phyloP scores from a whole-genome alignment of 768 basidiomycete genomes.

The Zangia roseola region DNA sequence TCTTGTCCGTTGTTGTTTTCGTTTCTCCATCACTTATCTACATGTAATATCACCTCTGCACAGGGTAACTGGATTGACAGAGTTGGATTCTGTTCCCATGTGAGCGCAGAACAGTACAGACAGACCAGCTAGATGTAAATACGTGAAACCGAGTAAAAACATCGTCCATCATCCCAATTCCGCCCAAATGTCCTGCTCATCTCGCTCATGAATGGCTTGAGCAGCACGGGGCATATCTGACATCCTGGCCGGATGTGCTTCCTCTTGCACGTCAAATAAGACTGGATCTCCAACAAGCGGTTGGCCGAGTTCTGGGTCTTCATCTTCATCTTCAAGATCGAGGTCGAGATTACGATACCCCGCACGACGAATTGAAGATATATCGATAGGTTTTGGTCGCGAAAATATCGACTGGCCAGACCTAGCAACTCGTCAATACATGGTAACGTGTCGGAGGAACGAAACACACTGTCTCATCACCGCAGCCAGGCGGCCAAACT shows the following conservation, averaged over 20 bases:
- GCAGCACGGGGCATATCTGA: constrained; percentile 62
- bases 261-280: constrained; percentile 60
- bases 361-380: constrained; percentile 64
- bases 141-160: not conserved
- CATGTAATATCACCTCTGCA: constrained; percentile 20
- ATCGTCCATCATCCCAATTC: constrained; percentile 43
- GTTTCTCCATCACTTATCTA: constrained; percentile 21
- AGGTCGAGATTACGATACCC: constrained; percentile 65
- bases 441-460: not conserved
- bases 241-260: constrained; percentile 29
- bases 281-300: constrained; percentile 61
- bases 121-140: not conserved
- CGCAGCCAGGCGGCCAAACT: constrained; percentile 87
- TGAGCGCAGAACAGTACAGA: not conserved
- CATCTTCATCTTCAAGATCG: constrained; percentile 66
- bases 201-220: constrained; percentile 54
- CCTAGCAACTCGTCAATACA: constrained; percentile 37
- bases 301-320: constrained; percentile 49
- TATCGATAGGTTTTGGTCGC: constrained; percentile 82
- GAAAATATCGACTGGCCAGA: constrained; percentile 90
- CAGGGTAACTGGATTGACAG: not conserved
- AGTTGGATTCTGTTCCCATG: not conserved
- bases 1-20: constrained; percentile 2
- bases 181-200: constrained; percentile 72
- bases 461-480: constrained; percentile 87